phyloP scores from a whole-genome alignment of 768 basidiomycete species.

The Suillus lakei region DNA sequence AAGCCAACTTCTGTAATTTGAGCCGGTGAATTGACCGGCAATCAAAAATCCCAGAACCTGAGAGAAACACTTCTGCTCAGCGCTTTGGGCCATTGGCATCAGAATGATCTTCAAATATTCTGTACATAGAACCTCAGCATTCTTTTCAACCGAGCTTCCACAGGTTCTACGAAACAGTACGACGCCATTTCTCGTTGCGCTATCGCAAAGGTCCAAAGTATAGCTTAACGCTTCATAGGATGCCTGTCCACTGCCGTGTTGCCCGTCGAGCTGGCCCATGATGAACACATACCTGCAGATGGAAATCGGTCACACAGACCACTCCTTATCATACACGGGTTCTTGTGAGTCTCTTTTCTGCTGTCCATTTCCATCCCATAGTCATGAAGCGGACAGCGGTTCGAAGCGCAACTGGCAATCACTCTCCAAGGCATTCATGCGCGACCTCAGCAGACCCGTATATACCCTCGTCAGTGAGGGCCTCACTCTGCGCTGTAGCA shows the following conservation, averaged over 20 bases:
- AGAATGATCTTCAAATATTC: background rate
- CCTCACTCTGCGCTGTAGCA: background rate
- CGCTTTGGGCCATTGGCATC: background rate
- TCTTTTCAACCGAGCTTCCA: background rate
- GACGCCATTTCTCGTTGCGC: background rate
- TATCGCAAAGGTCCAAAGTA: background rate
- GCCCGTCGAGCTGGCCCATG: constrained; percentile 36
- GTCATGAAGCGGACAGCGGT: constrained; percentile 52
- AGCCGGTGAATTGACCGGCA: constrained; percentile 5
- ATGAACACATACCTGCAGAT: constrained; percentile 32
- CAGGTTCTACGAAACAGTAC: background rate
- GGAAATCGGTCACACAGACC: constrained; percentile 43
- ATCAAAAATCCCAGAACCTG: background rate
- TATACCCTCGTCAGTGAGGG: constrained; percentile 64
- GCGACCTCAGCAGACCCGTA: constrained; percentile 66
- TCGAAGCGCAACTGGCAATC: constrained; percentile 91
- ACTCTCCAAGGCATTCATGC: constrained; percentile 74
- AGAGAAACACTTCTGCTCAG: background rate
- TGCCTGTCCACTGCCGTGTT: constrained; percentile 20
- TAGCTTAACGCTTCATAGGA: constrained; percentile 20
- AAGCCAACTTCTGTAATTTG: too few relatives aligned
- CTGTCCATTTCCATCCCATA: background rate
- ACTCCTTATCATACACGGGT: constrained; percentile 64
- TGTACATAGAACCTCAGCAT: background rate
- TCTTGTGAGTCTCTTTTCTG: constrained; percentile 53